Percentiles rank a stretch among this genome's conserved stretches.
Evolutionary conservation across 768 basidiomycete species (phyloP).

Genomic region (Strobilomyces echinocephalus): DNA sequence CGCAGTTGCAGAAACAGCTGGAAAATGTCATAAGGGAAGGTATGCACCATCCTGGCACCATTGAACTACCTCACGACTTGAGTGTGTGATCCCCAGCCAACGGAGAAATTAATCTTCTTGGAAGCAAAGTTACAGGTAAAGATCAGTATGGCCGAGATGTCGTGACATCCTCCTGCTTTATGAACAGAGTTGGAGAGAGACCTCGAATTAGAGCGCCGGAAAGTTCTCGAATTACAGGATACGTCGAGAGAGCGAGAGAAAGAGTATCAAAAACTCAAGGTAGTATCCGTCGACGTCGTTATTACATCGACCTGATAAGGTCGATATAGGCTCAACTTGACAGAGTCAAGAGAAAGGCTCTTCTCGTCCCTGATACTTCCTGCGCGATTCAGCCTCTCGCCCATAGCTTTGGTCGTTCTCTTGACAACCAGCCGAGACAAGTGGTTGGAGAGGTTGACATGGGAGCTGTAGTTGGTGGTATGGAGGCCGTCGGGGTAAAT

Average conservation of each 20-base stretch:
- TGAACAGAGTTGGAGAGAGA: conserved; percentile 70
- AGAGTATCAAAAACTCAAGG: conserved; percentile 86
- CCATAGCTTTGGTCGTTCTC: conserved; percentile 16
- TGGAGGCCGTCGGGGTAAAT: conserved; percentile 60
- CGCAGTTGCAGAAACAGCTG: conserved; percentile 77
- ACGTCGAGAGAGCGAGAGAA: conserved; percentile 72
- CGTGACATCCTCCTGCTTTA: conserved; percentile 5
- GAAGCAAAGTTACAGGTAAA: conserved; percentile 61
- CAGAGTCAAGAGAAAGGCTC: conserved; percentile 75
- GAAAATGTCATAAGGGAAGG: conserved; percentile 86
- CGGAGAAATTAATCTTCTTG: conserved; percentile 66
- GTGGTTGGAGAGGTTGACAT: conserved; percentile 37
- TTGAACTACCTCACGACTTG: not conserved
- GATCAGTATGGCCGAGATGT: not conserved
- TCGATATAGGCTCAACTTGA: conserved; percentile 62
- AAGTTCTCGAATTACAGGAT: conserved; percentile 70
- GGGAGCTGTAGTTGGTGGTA: conserved; percentile 54
- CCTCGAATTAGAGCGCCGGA: conserved; percentile 73
- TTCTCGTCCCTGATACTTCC: conserved; percentile 46
- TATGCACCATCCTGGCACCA: conserved; percentile 20
- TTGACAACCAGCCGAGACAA: conserved; percentile 19
- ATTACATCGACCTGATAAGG: not conserved
- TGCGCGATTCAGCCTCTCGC: conserved; percentile 14
- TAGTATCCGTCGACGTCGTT: conserved; percentile 14
- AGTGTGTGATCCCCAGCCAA: conserved; percentile 48